Evolutionary conservation across 106 monocot species (phyloP), one percentile per base, ranked within the genome.

Genomic region (Vanilla planifolia): DNA sequence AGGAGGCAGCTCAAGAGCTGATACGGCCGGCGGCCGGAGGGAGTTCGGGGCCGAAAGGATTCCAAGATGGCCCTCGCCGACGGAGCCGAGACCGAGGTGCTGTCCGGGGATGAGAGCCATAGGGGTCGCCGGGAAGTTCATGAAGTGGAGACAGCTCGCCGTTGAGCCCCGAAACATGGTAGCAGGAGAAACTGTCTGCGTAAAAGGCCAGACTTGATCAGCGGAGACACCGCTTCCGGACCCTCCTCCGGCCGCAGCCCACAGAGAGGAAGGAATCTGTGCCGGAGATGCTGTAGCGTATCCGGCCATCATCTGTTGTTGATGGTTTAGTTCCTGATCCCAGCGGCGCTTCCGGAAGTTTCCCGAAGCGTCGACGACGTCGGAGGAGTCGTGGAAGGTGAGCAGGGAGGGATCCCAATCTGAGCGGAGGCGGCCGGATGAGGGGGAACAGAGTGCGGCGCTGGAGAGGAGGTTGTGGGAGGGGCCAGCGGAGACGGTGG

Each of bases 131-230:
- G 75, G 84, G 48, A 75, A 72, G 60, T 79, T 84, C 84, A 84
- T 85, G 67, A 89, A 86, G 61, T 92, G 92, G 28, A 92, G 57
- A 2, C 83, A 82, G 5, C 76, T 65, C 2, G 79, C 34, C 45
- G 75, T 48, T 34, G 74, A 67, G 5, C 86, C 91, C 22, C 82
- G 48, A 47, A 82, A 78, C 77, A 81, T 72, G 3, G 75, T 60
- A 15, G 60, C 21, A 25, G 37, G 17, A 53, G 55, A 16, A 1
- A 73, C 73, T 51, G 64, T 32, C 9, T 73, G 61, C 0, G 86
- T 71, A 35, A 86, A 78, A 0, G 81, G 45, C 73, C 73, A 80
- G 17, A 77, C 60, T 0, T 56, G 67, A 21, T 27, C 33, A 46
- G 25, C 44, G 42, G 42, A 27, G 5, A 56, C 56, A 20, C 13